These are phyloP conservation scores for Metschnikowia baotianmanensis DNA, from an alignment of 805 yeast genomes.

Conservation along the genomic window DNA sequence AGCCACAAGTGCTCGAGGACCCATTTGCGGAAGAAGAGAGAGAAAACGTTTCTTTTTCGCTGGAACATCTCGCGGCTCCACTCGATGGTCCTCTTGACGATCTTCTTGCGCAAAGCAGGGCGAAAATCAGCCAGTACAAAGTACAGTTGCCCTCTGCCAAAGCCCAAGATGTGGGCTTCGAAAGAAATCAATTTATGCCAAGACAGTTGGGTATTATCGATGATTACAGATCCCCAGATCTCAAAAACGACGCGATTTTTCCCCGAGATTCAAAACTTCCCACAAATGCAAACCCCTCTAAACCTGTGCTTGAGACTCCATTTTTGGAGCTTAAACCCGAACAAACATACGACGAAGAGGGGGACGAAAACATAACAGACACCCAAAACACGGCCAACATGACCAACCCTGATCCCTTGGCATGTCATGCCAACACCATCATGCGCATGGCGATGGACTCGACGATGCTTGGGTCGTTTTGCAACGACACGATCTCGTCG, in stretches of 20 bases:
- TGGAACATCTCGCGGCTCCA: conserved; percentile 7
- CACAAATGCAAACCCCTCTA: neutral
- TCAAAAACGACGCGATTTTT: neutral
- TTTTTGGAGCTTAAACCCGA: no score
- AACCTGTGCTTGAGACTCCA: neutral
- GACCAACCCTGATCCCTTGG: conserved; percentile 37
- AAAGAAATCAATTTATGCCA: neutral
- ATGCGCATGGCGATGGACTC: conserved; percentile 48
- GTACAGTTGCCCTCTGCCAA: conserved; percentile 19
- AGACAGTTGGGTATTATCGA: neutral
- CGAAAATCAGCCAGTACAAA: conserved; percentile 14
- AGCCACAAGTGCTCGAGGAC: neutral
- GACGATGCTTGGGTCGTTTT: conserved; percentile 43
- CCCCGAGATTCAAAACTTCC: neutral
- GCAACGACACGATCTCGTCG: conserved; percentile 36
- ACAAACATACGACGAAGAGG: no score
- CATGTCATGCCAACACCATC: conserved; percentile 46
- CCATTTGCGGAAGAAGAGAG: neutral
- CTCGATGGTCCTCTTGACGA: conserved; percentile 24
- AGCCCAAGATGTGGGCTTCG: neutral
- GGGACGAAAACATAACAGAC: neutral
- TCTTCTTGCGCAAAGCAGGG: conserved; percentile 20
- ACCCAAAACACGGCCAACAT: neutral
- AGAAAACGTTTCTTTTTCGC: neutral
- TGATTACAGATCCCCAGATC: neutral